phyloP scores from a whole-genome alignment of 768 basidiomycete genomes.

The Tephrocybe sp. region DNA sequence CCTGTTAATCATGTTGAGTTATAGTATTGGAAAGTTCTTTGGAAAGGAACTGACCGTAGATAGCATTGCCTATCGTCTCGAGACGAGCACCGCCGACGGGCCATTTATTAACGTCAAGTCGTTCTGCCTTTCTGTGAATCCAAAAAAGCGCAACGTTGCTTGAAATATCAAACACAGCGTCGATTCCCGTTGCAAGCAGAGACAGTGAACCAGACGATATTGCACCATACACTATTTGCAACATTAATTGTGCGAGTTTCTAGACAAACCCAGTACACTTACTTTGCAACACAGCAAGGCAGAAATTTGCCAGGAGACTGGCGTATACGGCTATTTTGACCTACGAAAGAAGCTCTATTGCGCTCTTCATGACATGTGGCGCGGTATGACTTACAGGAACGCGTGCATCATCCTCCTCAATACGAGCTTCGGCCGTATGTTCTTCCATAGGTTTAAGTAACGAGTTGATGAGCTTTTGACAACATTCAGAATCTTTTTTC shows the following conservation, averaged over 20 bases:
- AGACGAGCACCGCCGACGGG: slow-evolving; percentile 89
- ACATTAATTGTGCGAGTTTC: slow-evolving; percentile 4
- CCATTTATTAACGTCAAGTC: slow-evolving; percentile 82
- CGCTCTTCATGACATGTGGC: not conserved
- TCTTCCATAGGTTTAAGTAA: slow-evolving; percentile 90
- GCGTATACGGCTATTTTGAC: slow-evolving; percentile 87
- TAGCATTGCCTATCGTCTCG: slow-evolving; percentile 86
- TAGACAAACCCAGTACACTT: slow-evolving; percentile 16
- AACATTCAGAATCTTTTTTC: not conserved
- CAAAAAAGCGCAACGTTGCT: slow-evolving; percentile 81
- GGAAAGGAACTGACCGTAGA: slow-evolving; percentile 56
- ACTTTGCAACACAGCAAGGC: slow-evolving; percentile 73
- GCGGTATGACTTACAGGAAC: slow-evolving; percentile 48
- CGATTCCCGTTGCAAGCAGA: slow-evolving; percentile 85
- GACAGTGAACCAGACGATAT: slow-evolving; percentile 81
- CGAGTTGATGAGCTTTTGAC: slow-evolving; percentile 70
- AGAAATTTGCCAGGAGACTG: slow-evolving; percentile 75
- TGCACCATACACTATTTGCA: slow-evolving; percentile 80
- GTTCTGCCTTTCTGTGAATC: slow-evolving; percentile 70
- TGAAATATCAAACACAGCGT: slow-evolving; percentile 81
- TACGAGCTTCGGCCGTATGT: slow-evolving; percentile 78
- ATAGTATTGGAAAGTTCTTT: not conserved
- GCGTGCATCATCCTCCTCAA: slow-evolving; percentile 63
- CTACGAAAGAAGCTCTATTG: slow-evolving; percentile 32
- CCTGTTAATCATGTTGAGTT: slow-evolving; percentile 30